Percentiles rank a stretch among this genome's conserved stretches.
phyloP scores from a whole-genome alignment of 2,329 filamentous ascomycete genomes.

The Trichoderma sp. region DNA sequence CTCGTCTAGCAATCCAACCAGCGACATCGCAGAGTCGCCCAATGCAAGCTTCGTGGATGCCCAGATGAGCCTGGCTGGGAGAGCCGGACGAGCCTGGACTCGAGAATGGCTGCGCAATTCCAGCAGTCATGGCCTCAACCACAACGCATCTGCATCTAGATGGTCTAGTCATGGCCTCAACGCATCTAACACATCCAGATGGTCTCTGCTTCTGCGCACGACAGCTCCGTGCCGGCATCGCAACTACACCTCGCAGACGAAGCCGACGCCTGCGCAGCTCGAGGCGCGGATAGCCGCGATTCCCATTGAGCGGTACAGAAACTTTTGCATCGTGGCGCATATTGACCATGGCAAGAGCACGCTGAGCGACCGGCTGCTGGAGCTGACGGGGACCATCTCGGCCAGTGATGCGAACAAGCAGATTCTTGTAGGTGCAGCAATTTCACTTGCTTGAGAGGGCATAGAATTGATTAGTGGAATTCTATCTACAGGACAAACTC shows the following conservation, averaged over 20 bases:
- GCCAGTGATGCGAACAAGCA: constrained; percentile 84
- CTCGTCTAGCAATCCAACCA: neutral
- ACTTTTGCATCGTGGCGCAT: constrained; percentile 98
- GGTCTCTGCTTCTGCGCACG: neutral
- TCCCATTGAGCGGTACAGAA: constrained; percentile 78
- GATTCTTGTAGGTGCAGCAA: constrained; percentile 58
- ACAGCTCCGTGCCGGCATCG: neutral
- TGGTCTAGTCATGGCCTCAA: neutral
- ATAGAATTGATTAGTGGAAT: neutral
- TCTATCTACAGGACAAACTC: constrained; percentile 69
- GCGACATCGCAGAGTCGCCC: constrained; percentile 15
- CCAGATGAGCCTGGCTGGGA: constrained; percentile 43
- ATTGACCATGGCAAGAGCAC: constrained; percentile 99
- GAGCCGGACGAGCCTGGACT: constrained; percentile 41
- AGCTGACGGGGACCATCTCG: constrained; percentile 90
- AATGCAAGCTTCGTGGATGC: constrained; percentile 22
- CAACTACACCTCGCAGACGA: constrained; percentile 26
- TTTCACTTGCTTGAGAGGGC: neutral
- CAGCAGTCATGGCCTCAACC: neutral
- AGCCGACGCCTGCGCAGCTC: constrained; percentile 37
- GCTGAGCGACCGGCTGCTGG: constrained; percentile 85
- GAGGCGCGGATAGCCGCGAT: constrained; percentile 67
- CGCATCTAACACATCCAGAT: neutral
- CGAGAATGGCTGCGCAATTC: constrained; percentile 34
- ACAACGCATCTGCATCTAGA: no score